Evolutionary conservation across 129 eudicot species (phyloP), one percentile per base, ranked within the genome.

Genomic region (Scalesia atractyloides): DNA sequence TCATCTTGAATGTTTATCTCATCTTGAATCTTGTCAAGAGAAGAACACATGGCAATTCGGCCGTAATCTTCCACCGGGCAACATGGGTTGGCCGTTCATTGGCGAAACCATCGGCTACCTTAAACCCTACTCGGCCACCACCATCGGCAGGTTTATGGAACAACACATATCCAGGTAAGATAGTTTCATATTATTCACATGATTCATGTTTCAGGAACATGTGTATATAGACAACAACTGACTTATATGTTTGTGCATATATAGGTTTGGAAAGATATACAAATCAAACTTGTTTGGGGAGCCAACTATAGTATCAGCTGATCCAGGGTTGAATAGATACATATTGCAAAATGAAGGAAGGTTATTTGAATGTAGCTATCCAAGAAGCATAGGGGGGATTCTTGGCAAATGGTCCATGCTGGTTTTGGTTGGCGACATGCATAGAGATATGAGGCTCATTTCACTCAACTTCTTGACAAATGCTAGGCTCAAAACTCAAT

Each of bases 321-420:
- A 94, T 86, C 84, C 97, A 12, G 98, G 97, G 57, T 69, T 94
- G 63, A 94, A 94, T 73, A 73, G 88, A 70, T 94, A 78, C 73
- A 94, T 94, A 68, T 39, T 94, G n/a, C 97, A 88, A 66, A 94
- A 94, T 63, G 98, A 94, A 81, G 98, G 98, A 72, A 84, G 82
- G 69, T 63, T 94, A 73, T 94, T 94, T 73, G 98, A 94, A 72
- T 90, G 98, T 70, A 90, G 97, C 65, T 94, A 94, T 73, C 98
- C 98, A 36, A 84, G 91, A 57, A 94, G 98, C 73, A 94, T 94
- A 15, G 98, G 96, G 20, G 98, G 96, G 7, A 94, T 94, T 70
- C 97, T 94, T 75, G 98, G 98, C 5, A 90, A 94, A 73, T 94
- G 98, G 98, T 90, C 98, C 5, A 94, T 94, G 98, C 68, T 94